phyloP scores from a whole-genome alignment of 2,329 filamentous ascomycete genomes.

The Botrytis fabae region DNA sequence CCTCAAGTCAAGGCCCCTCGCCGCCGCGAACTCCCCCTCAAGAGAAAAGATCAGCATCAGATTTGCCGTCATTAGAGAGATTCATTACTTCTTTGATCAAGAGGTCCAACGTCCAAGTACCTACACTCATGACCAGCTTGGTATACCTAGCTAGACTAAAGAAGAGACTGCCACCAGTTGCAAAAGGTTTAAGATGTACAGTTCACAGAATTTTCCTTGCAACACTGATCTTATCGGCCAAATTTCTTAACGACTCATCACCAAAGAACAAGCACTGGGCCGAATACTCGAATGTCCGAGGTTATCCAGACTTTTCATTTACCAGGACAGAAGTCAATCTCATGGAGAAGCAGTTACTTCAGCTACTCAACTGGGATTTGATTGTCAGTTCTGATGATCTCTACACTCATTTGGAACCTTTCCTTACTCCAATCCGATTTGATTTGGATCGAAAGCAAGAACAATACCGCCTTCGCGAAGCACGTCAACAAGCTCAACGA shows the following conservation, averaged over 20 bases:
- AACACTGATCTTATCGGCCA: constrained; percentile 80
- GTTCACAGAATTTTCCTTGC: constrained; percentile 97
- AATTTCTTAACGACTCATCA: constrained; percentile 97
- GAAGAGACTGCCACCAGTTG: constrained; percentile 83
- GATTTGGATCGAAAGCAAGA: constrained; percentile 45
- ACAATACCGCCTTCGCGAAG: constrained; percentile 29
- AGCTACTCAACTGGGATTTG: constrained; percentile 92
- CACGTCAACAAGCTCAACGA: constrained; percentile 29
- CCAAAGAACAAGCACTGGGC: constrained; percentile 99
- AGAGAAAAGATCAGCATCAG: constrained; percentile 27
- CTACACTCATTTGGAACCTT: constrained; percentile 81
- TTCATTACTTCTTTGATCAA: constrained; percentile 92
- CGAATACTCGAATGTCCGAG: constrained; percentile 77
- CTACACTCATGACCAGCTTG: constrained; percentile 93
- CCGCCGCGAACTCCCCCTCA: constrained; percentile 55
- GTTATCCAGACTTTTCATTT: constrained; percentile 75
- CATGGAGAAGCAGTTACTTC: constrained; percentile 98
- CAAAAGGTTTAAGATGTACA: constrained; percentile 94
- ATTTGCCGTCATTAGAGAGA: constrained; percentile 77
- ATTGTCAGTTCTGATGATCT: constrained; percentile 83
- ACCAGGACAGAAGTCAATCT: constrained; percentile 94
- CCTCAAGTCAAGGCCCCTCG: constrained; percentile 38
- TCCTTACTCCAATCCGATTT: constrained; percentile 79
- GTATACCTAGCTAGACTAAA: constrained; percentile 89
- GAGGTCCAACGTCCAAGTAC: constrained; percentile 93